Evolutionary conservation across 1,139 yeast genomes (phyloP).

Genomic region (Taphrina communis): DNA sequence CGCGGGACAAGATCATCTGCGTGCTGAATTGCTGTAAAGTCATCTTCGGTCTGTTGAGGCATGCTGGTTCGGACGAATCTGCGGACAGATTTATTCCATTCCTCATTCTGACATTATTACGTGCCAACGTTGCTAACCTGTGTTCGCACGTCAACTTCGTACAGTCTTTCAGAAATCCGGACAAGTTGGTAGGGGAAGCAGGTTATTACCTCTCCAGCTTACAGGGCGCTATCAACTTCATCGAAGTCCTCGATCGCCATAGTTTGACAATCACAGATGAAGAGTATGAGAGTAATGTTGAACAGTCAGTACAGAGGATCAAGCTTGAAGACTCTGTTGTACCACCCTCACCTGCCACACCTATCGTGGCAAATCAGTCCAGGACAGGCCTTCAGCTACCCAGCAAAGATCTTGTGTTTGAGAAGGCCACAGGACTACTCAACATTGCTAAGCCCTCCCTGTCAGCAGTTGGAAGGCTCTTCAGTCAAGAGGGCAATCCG

Average conservation of each 20-base stretch:
- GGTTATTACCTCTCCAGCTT: constrained; percentile 86
- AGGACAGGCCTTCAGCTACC: constrained; percentile 28
- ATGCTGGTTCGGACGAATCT: constrained; percentile 70
- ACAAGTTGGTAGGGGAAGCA: constrained; percentile 82
- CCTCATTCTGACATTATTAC: constrained; percentile 75
- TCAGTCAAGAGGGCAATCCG: constrained; percentile 26
- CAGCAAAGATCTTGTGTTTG: constrained; percentile 37
- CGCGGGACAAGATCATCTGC: constrained; percentile 92
- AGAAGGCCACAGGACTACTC: constrained; percentile 33
- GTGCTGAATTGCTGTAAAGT: constrained; percentile 89
- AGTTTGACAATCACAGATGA: constrained; percentile 67
- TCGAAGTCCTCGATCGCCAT: constrained; percentile 63
- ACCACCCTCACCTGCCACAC: constrained; percentile 27
- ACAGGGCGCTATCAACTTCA: constrained; percentile 74
- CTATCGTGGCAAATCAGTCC: constrained; percentile 50
- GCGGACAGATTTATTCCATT: constrained; percentile 94
- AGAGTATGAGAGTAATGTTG: constrained; percentile 58
- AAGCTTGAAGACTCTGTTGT: constrained; percentile 32
- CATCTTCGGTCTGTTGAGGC: constrained; percentile 81
- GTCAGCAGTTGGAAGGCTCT: constrained; percentile 31
- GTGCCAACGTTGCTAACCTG: constrained; percentile 66
- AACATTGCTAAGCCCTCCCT: constrained; percentile 37
- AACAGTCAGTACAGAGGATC: constrained; percentile 46
- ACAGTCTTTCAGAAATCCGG: constrained; percentile 69
- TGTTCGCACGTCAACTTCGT: constrained; percentile 75